Evolutionary conservation across 371 early-diverging fungal species (phyloP).

Genomic region (Mortierella sp.): DNA sequence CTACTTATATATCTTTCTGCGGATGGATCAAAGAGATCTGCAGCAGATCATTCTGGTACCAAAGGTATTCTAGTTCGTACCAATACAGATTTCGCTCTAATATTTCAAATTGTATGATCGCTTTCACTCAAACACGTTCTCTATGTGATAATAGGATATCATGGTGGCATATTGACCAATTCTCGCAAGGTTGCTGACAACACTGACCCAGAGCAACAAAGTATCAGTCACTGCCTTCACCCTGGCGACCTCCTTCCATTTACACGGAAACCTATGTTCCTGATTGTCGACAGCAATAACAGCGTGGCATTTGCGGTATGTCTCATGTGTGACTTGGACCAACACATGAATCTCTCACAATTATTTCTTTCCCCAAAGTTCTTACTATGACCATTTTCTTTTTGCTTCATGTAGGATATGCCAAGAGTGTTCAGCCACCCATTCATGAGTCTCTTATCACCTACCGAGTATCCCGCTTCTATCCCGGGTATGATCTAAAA

Average conservation of each 20-base stretch:
- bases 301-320: constrained; percentile 81
- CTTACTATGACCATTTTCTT: background rate
- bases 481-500: constrained; percentile 71
- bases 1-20: constrained; percentile 92
- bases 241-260: constrained; percentile 93
- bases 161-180: constrained; percentile 76
- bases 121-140: background rate
- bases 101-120: background rate
- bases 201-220: constrained; percentile 55
- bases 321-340: too few relatives aligned
- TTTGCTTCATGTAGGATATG: constrained; percentile 56
- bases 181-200: constrained; percentile 57
- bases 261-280: constrained; percentile 92
- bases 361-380: too few relatives aligned
- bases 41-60: constrained; percentile 27
- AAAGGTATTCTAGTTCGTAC: constrained; percentile 22
- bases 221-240: constrained; percentile 82
- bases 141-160: constrained; percentile 64
- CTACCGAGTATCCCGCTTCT: constrained; percentile 84
- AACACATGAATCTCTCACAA: background rate
- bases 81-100: background rate
- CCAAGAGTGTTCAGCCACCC: constrained; percentile 91
- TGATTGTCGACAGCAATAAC: constrained; percentile 92
- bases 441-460: constrained; percentile 90
- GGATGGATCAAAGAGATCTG: constrained; percentile 77